Conservation (phyloP, 2,329 filamentous ascomycete genomes). For the Lachnellula cervina region DNA sequence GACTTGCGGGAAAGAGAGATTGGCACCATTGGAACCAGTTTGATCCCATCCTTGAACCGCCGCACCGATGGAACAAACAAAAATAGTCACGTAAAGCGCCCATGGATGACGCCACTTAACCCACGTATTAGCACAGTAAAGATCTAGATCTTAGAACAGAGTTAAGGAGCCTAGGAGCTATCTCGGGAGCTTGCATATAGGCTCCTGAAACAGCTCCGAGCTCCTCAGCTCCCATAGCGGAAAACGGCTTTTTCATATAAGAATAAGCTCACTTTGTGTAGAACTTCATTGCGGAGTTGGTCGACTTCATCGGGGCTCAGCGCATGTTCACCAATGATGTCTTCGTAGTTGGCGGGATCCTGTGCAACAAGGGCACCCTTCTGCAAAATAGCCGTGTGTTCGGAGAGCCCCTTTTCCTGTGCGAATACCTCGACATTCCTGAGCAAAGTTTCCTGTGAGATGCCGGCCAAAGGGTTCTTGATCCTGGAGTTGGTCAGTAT, state of each 20-base stretch:
- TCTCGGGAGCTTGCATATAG: no score
- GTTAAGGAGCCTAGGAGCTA: no score
- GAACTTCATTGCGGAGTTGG: slow-evolving; percentile 58
- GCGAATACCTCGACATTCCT: slow-evolving; percentile 57
- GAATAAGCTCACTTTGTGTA: slow-evolving; percentile 42
- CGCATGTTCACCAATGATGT: slow-evolving; percentile 51
- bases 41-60: slow-evolving; percentile 53
- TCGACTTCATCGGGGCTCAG: slow-evolving; percentile 56
- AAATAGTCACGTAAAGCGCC: slow-evolving; percentile 62
- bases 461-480: slow-evolving; percentile 51
- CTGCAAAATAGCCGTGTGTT: slow-evolving; percentile 53
- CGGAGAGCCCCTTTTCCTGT: slow-evolving; percentile 50
- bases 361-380: slow-evolving; percentile 73
- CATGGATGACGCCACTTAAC: slow-evolving; percentile 56
- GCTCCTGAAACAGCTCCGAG: no score
- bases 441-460: slow-evolving; percentile 47
- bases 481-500: slow-evolving; percentile 36
- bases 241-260: no score
- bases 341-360: slow-evolving; percentile 59
- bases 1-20: slow-evolving; percentile 40
- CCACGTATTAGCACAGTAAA: no score
- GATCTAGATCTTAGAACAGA: no score
- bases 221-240: no score
- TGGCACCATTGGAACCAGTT: slow-evolving; percentile 45
- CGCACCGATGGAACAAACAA: slow-evolving; percentile 63